Evolutionary conservation across 2,329 filamentous ascomycete species (phyloP).

Genomic region (Clonostachys byssicola): DNA sequence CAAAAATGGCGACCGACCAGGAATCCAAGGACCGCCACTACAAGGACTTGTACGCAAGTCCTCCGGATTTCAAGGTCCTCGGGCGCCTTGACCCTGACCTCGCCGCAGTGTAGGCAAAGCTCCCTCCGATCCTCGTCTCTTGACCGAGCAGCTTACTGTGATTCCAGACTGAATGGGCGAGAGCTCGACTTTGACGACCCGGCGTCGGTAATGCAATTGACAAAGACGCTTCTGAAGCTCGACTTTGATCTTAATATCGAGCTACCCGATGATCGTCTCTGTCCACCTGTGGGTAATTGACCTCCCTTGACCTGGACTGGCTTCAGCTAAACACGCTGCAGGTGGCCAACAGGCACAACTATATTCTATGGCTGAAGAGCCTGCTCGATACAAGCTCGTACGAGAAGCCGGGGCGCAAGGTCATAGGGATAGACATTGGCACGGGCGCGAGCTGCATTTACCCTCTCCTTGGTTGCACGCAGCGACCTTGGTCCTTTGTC

Average conservation of each 20-base stretch:
- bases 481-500: slow-evolving; percentile 70
- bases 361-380: slow-evolving; percentile 82
- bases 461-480: slow-evolving; percentile 70
- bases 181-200: slow-evolving; percentile 81
- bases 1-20: neutral
- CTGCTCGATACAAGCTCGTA: slow-evolving; percentile 71
- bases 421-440: slow-evolving; percentile 78
- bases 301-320: neutral
- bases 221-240: slow-evolving; percentile 68
- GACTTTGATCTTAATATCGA: slow-evolving; percentile 72
- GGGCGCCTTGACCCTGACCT: slow-evolving; percentile 34
- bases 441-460: slow-evolving; percentile 93
- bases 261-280: slow-evolving; percentile 75
- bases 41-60: slow-evolving; percentile 29
- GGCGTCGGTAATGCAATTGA: slow-evolving; percentile 72
- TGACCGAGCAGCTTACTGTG: neutral
- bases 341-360: slow-evolving; percentile 72
- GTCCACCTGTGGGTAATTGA: slow-evolving; percentile 64
- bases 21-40: slow-evolving; percentile 21
- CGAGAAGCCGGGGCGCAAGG: slow-evolving; percentile 35
- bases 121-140: neutral
- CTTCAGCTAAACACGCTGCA: slow-evolving; percentile 1
- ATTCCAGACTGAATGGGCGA: slow-evolving; percentile 26
- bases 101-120: slow-evolving; percentile 27
- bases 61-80: slow-evolving; percentile 38